A percentile compares a stretch with the other conserved stretches of the same genome.
These are phyloP conservation scores for Saccharomycopsis malanga DNA, from an alignment of 805 yeast species.

Conservation along the genomic window DNA sequence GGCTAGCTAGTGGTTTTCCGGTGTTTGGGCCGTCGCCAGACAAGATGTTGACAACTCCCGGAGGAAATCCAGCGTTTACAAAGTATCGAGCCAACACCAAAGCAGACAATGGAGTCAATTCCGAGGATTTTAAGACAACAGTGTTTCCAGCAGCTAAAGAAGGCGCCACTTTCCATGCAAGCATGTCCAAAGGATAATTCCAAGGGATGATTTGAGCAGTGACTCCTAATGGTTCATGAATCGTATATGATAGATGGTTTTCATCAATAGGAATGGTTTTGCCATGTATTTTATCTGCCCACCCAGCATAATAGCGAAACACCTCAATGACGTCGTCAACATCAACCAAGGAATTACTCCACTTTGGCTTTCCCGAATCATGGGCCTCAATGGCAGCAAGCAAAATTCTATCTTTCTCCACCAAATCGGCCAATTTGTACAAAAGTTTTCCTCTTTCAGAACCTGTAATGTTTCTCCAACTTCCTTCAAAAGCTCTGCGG, in stretches of 20 bases:
- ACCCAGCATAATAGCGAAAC: slow-evolving; percentile 64
- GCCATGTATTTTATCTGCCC: slow-evolving; percentile 67
- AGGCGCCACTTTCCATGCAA: slow-evolving; percentile 42
- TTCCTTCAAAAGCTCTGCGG: slow-evolving; percentile 37
- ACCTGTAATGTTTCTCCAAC: slow-evolving; percentile 44
- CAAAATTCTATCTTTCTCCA: slow-evolving; percentile 42
- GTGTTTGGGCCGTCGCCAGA: slow-evolving; percentile 39
- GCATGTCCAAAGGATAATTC: slow-evolving; percentile 46
- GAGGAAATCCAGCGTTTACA: slow-evolving; percentile 41
- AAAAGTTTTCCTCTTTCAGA: slow-evolving; percentile 39
- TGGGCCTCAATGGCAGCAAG: slow-evolving; percentile 51
- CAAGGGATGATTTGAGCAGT: slow-evolving; percentile 48
- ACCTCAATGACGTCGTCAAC: slow-evolving; percentile 49
- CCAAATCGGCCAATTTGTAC: slow-evolving; percentile 42
- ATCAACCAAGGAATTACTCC: slow-evolving; percentile 50
- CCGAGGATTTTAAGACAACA: slow-evolving; percentile 42
- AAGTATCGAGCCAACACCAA: slow-evolving; percentile 37
- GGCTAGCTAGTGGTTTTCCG: slow-evolving; percentile 41
- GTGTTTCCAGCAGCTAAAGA: slow-evolving; percentile 44
- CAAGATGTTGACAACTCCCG: slow-evolving; percentile 43
- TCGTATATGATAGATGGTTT: slow-evolving; percentile 46
- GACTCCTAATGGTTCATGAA: slow-evolving; percentile 48
- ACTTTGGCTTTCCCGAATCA: slow-evolving; percentile 53
- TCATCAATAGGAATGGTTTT: slow-evolving; percentile 52
- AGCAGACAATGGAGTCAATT: slow-evolving; percentile 43